Evolutionary conservation across 805 yeast genomes (phyloP), one percentile per base, ranked within the genome.

Genomic region (Candida patagonica): DNA sequence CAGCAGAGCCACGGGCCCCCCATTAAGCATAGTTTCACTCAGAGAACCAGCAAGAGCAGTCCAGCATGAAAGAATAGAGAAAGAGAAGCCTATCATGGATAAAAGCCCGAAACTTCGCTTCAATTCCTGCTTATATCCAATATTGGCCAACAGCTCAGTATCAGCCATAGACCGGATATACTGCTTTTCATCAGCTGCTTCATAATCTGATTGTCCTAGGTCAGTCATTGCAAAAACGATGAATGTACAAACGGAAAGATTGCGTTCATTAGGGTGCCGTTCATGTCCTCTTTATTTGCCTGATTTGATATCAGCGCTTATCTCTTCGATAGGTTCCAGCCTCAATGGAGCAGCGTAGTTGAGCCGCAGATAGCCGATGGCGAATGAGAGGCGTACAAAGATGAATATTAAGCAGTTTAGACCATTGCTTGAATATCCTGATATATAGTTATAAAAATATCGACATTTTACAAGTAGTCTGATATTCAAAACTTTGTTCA

Each of bases 1-100:
- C 5, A 80, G 74, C 20, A 79, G 52, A 13, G 80, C 78, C 2
- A 76, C 71, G 16, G 74, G 71, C 23, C 85, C 85, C 4, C 77
- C 67, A 29, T 77, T 78, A 37, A 73, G 67, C 53, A 76, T 68
- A 33, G 76, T 77, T 49, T 75, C 76, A 52, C 68, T 67, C 42
- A 78, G 62, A n/a, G 80, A 70, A 5, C 82, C 72, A 3, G 80
- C 76, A 40, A 78, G 68, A 4, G 82, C 77, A 8, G 81, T 79
- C 52, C 80, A 67, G 39, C 78, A 65, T 10, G 81, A 80, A 56
- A 78, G 65, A 37, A 78, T 78, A 2, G 79, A 70, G 53, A 77
- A 78, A 2, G 80, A 73, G 30, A 78, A 78, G 2, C 60, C 60
- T 13, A 55, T 27, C 51, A 56, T 50, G 9, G 79, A 71, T 56